Evolutionary conservation across 2,329 filamentous ascomycete genomes (phyloP).

Genomic region (Ceratocystiopsis sp.): DNA sequence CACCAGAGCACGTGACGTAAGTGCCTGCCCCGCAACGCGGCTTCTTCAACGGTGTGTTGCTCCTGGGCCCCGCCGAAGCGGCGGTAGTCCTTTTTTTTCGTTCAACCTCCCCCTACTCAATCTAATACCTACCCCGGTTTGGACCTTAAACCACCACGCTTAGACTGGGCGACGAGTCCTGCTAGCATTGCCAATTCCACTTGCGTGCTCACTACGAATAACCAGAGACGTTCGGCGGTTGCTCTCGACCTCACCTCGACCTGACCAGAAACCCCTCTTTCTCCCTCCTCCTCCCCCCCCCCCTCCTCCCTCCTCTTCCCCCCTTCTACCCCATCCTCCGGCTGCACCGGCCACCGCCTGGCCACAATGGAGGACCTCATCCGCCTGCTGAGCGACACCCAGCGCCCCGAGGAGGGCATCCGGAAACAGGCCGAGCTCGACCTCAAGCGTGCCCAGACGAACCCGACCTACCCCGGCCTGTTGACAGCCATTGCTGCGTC

Average conservation of each 20-base stretch:
- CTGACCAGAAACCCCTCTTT: background rate
- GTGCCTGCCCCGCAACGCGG: too few relatives aligned
- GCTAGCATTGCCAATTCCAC: too few relatives aligned
- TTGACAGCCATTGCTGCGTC: conserved; percentile 71
- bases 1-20: conserved; percentile 5
- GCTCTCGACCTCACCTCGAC: background rate
- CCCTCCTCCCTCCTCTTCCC: background rate
- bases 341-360: too few relatives aligned
- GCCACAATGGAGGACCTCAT: conserved; percentile 75
- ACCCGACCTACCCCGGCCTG: conserved; percentile 57
- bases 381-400: conserved; percentile 72
- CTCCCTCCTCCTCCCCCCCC: background rate
- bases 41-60: background rate
- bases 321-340: background rate
- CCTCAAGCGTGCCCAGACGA: conserved; percentile 52
- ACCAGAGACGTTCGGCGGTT: too few relatives aligned
- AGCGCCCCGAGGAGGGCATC: conserved; percentile 56
- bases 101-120: too few relatives aligned
- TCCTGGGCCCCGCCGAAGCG: background rate
- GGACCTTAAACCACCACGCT: too few relatives aligned
- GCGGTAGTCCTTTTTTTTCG: too few relatives aligned
- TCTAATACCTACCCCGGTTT: too few relatives aligned
- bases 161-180: too few relatives aligned
- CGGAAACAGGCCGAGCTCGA: conserved; percentile 78
- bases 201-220: too few relatives aligned